Evolutionary conservation across 2,329 filamentous ascomycete species (phyloP).

Genomic region (Monilinia laxa): DNA sequence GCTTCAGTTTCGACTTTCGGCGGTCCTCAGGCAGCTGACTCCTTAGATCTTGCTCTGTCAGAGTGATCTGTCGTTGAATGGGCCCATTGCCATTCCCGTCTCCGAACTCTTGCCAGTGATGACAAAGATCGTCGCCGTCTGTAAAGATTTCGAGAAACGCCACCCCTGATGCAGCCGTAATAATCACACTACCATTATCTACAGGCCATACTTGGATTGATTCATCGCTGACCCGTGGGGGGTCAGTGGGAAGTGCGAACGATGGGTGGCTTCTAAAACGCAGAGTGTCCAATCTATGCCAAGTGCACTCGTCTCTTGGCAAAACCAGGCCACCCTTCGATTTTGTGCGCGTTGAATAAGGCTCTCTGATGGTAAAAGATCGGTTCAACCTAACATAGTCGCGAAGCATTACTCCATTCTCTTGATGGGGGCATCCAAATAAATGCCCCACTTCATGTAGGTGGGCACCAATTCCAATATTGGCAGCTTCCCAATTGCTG

Average conservation of each 20-base stretch:
- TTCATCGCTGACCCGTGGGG: conserved; percentile 61
- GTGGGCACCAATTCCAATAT: conserved; percentile 90
- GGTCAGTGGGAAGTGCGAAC: conserved; percentile 80
- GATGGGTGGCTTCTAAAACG: conserved; percentile 89
- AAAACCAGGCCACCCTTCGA: conserved; percentile 75
- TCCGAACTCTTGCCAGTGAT: conserved; percentile 76
- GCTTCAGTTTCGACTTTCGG: conserved; percentile 65
- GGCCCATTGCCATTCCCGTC: conserved; percentile 57
- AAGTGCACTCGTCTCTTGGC: conserved; percentile 79
- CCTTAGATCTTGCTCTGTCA: conserved; percentile 75
- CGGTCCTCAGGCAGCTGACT: conserved; percentile 69
- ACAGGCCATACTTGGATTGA: conserved; percentile 85
- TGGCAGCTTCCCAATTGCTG: conserved; percentile 93
- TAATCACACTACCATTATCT: conserved; percentile 71
- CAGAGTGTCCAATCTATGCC: conserved; percentile 86
- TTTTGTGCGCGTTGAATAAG: conserved; percentile 84
- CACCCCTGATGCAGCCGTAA: conserved; percentile 78
- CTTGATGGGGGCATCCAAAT: conserved; percentile 86
- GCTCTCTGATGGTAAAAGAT: conserved; percentile 76
- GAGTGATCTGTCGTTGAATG: conserved; percentile 67
- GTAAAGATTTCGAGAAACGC: conserved; percentile 80
- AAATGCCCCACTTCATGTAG: conserved; percentile 88
- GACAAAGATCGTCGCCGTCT: conserved; percentile 79
- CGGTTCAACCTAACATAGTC: conserved; percentile 85
- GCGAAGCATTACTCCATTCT: conserved; percentile 85